Evolutionary conservation across 371 early-diverging fungal genomes (phyloP).

Genomic region (Globomyces sp.): DNA sequence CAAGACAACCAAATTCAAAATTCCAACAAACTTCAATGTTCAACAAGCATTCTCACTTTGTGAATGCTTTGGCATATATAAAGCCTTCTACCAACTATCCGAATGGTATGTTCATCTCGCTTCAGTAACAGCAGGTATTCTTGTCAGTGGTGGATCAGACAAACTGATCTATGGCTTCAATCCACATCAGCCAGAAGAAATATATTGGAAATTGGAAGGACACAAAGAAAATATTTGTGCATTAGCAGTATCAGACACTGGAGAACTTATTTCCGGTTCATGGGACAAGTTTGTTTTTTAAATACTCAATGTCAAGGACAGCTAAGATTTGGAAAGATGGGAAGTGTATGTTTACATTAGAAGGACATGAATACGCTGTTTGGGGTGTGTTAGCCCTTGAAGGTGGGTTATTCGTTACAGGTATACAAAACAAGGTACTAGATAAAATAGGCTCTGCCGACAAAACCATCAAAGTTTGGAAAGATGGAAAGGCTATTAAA

Average conservation of each 20-base stretch:
- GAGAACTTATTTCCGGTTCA: constrained; percentile 84
- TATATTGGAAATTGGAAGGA: constrained; percentile 70
- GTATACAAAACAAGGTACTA: too few relatives aligned
- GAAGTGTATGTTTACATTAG: constrained; percentile 62
- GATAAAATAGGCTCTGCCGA: constrained; percentile 72
- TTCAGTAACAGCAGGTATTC: constrained; percentile 55
- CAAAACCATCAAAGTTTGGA: constrained; percentile 87
- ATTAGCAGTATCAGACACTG: constrained; percentile 60
- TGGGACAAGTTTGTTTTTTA: constrained; percentile 74
- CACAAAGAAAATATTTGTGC: constrained; percentile 89
- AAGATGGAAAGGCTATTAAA: constrained; percentile 62
- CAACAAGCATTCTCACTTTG: constrained; percentile 74
- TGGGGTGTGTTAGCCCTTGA: constrained; percentile 83
- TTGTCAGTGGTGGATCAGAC: constrained; percentile 84
- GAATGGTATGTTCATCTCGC: constrained; percentile 51
- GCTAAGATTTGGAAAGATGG: constrained; percentile 86
- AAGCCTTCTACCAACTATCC: constrained; percentile 59
- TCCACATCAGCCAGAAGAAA: constrained; percentile 52
- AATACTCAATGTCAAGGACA: constrained; percentile 34
- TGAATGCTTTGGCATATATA: constrained; percentile 73
- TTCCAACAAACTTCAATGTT: constrained; percentile 59
- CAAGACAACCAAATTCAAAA: constrained; percentile 9
- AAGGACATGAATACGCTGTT: constrained; percentile 85
- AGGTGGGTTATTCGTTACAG: constrained; percentile 79
- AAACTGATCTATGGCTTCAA: constrained; percentile 80